Evolutionary conservation across 1,284 basidiomycete genomes (phyloP), one percentile per base, ranked within the genome.

Genomic region (Anthracocystis walkeri): DNA sequence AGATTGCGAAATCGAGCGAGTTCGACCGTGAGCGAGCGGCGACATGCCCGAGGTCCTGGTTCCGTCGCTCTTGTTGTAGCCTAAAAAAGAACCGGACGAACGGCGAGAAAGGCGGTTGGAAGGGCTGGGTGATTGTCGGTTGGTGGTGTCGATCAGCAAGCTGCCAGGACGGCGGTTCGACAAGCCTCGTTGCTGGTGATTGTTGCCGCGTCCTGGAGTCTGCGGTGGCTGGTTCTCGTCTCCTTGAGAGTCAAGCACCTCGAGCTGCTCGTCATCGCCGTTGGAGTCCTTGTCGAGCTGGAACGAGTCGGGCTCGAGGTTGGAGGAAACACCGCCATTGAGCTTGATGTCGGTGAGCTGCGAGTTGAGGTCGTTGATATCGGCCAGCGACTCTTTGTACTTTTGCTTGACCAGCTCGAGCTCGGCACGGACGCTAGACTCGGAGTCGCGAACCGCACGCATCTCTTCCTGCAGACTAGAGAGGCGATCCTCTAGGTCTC

Each of bases 351-450:
- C 77, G 23, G 66, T 68, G 27, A 82, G 58, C 55, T 82, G 81
- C 7, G 73, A 25, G 45, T 79, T 79, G 49, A 97, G 89, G 74
- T 94, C 92, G 14, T 92, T 92, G 69, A 97, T 94, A 84, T 95
- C 92, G 63, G 89, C 89, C 29, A 96, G 88, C n/a, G 94, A 92
- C 75, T 95, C 92, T 40, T 91, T 90, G 84, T 96, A 96, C 84
- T 94, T 94, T 44, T 87, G 86, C 5, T 92, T 91, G 40, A 95
- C 89, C 2, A 89, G 87, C 10, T 93, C 90, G 29, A 95, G 88
- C 81, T 95, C 92, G 2, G 90, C 88, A 11, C 68, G 74, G 49
- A 68, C 58, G 65, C 73, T 62, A 3, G 64, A 60, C 40, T 79
- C 75, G 7, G 77, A 64, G 51, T 73, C 75, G 23, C 72, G 61